Base-by-base conservation (phyloP, 1,139 yeast species). In the Debaryomyces fabryi region DNA sequence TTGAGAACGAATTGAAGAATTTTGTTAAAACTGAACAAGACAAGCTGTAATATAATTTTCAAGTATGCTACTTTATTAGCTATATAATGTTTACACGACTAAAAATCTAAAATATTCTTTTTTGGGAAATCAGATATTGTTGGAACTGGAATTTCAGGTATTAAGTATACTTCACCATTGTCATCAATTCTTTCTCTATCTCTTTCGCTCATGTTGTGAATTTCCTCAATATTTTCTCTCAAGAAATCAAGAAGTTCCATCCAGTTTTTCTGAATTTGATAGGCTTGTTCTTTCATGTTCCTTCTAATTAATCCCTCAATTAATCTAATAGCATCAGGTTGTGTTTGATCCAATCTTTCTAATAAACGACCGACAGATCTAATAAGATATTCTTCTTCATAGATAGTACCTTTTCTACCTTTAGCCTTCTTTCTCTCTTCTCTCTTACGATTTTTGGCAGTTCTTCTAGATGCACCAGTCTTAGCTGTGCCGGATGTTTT, bases 371-470 rank as follows among this genome's bases (percentile, higher is more conserved):
- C 96, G 55, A 90, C 85, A 1, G 98, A 91, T 58, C 81, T 83
- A 49, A 93, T 86, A 51, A 95, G 81, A 64, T 95, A 95, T 65
- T 93, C 99, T 64, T 95, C 99, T 68, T 93, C 99, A 62, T 93
- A 93, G 16, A 93, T 88, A 4, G 98, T 92, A 38, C 98, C 98
- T 72, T 93, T 93, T 74, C 96, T 89, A 50, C 99, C 99, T 59
- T 96, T 83, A 1, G 99, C 99, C 53, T 85, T 81, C 72, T 95
- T 95, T 60, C 99, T 83, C 65, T 93, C 99, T 68, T 93, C 97
- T 58, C 99, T 82, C 66, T 97, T 89, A 54, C 85, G 82, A 67
- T 92, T 93, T 70, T 93, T 95, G 8, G 96, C 81, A 0, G 99
- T 91, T 60, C 86, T 82, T 68, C 99, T 82, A 0, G 97, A 86